These are phyloP conservation scores for Wickerhamomyces bovis DNA, from an alignment of 805 yeast genomes.

Conservation along the genomic window DNA sequence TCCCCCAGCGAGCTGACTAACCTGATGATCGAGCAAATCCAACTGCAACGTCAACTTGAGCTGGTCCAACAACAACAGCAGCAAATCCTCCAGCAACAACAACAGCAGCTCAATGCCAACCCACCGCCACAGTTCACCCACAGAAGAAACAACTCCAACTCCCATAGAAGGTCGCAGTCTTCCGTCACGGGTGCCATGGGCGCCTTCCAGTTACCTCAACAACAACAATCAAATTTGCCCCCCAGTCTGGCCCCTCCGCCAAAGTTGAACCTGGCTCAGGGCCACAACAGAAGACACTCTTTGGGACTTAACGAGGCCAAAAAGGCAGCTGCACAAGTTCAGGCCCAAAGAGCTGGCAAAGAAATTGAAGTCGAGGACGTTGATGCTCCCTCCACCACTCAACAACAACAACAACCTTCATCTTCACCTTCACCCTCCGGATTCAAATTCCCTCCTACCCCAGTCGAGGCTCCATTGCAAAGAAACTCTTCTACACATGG, in stretches of 20 bases:
- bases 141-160: slow-evolving; percentile 8
- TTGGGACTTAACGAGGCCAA: slow-evolving; percentile 89
- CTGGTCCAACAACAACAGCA: slow-evolving; percentile 89
- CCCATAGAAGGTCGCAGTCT: slow-evolving; percentile 47
- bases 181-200: slow-evolving; percentile 31
- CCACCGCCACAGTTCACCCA: slow-evolving; percentile 21
- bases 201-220: slow-evolving; percentile 20
- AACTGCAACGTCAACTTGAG: slow-evolving; percentile 86
- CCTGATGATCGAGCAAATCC: slow-evolving; percentile 85
- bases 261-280: slow-evolving; percentile 29
- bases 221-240: slow-evolving; percentile 7
- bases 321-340: slow-evolving; percentile 91
- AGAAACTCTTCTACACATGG: slow-evolving; percentile 11
- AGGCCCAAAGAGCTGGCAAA: slow-evolving; percentile 53
- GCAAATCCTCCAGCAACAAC: slow-evolving; percentile 68
- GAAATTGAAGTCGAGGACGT: slow-evolving; percentile 15
- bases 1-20: slow-evolving; percentile 94
- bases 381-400: slow-evolving; percentile 8
- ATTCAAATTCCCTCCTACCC: slow-evolving; percentile 53
- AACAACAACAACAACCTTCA: no score
- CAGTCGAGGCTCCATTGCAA: slow-evolving; percentile 22
- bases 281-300: slow-evolving; percentile 90
- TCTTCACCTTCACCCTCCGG: slow-evolving; percentile 33
- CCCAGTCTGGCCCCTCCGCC: slow-evolving; percentile 23
- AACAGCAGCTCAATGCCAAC: slow-evolving; percentile 26